Percentiles rank a stretch among this genome's conserved stretches.
phyloP scores from a whole-genome alignment of 495 filamentous ascomycete species.

The Xylaria intraflava region DNA sequence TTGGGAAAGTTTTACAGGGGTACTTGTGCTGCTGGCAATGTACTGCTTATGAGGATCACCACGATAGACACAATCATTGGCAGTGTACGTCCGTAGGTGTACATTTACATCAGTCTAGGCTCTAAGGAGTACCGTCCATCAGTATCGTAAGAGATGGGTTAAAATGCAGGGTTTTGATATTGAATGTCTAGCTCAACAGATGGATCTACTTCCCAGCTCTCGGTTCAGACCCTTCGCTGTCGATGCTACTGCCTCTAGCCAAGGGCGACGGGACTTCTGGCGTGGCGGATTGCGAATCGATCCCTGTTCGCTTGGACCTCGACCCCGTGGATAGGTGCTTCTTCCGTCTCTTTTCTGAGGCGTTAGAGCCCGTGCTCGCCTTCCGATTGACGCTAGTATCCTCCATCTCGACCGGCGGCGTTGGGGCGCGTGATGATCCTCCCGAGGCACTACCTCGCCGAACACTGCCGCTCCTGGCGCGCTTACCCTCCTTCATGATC shows the following conservation, averaged over 20 bases:
- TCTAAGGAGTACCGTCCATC: not conserved
- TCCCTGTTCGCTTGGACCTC: constrained; percentile 30
- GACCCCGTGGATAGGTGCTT: constrained; percentile 30
- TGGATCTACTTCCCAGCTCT: not conserved
- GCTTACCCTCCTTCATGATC: constrained; percentile 37
- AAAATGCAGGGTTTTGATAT: not conserved
- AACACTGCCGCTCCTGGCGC: constrained; percentile 41
- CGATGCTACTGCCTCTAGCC: constrained; percentile 40
- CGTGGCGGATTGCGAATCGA: constrained; percentile 43
- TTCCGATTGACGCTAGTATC: constrained; percentile 34
- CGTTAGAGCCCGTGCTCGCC: constrained; percentile 40
- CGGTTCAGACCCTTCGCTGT: constrained; percentile 15
- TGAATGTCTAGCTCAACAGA: not conserved
- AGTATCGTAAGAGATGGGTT: not conserved
- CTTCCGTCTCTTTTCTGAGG: constrained; percentile 46
- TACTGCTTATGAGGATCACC: too few species aligned
- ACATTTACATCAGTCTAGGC: too few species aligned
- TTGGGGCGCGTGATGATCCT: constrained; percentile 42
- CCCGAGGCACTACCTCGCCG: constrained; percentile 42
- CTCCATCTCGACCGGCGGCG: constrained; percentile 43
- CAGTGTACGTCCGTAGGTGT: too few species aligned
- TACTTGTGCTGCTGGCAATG: too few species aligned
- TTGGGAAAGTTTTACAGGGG: too few species aligned
- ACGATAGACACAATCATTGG: too few species aligned
- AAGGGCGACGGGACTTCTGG: constrained; percentile 47